Conservation (phyloP, 2,329 filamentous ascomycete species). For the Raffaelea ambrosiae region DNA sequence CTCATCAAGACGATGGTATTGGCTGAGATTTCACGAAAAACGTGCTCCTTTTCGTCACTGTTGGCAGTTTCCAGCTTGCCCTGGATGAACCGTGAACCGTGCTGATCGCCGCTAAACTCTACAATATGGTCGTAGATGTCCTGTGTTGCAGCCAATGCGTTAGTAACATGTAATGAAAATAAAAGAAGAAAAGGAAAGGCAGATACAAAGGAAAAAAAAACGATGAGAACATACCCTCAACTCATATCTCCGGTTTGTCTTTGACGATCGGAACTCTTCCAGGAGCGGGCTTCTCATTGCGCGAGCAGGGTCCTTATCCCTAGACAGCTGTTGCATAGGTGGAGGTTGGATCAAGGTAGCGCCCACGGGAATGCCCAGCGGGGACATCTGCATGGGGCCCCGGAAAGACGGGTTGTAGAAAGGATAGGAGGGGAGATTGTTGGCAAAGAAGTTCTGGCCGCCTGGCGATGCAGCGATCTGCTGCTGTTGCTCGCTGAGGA, state of each 20-base stretch:
- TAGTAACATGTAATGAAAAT: background rate
- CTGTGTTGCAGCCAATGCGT: constrained; percentile 22
- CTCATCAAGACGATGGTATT: constrained; percentile 87
- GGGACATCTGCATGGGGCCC: constrained; percentile 22
- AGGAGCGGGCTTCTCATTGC: constrained; percentile 59
- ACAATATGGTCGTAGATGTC: constrained; percentile 84
- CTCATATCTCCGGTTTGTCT: constrained; percentile 66
- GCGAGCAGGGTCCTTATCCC: constrained; percentile 7
- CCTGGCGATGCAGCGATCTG: background rate
- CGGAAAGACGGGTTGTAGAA: constrained; percentile 28
- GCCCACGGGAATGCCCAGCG: constrained; percentile 15
- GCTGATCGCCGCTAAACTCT: constrained; percentile 92
- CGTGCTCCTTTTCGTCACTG: constrained; percentile 86
- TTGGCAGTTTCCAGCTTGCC: constrained; percentile 86
- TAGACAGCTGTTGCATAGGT: constrained; percentile 23
- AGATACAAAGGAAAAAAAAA: background rate
- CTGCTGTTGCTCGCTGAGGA: constrained; percentile 7
- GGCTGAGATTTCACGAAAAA: constrained; percentile 79
- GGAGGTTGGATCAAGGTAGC: constrained; percentile 22
- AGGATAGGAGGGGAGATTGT: constrained; percentile 18
- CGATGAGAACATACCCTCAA: constrained; percentile 49
- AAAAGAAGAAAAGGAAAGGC: background rate
- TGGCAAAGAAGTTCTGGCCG: background rate
- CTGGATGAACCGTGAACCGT: constrained; percentile 93
- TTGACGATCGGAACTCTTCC: constrained; percentile 67